Conservation (phyloP, 345 rosid genomes). For the Erodium maritimum region DNA sequence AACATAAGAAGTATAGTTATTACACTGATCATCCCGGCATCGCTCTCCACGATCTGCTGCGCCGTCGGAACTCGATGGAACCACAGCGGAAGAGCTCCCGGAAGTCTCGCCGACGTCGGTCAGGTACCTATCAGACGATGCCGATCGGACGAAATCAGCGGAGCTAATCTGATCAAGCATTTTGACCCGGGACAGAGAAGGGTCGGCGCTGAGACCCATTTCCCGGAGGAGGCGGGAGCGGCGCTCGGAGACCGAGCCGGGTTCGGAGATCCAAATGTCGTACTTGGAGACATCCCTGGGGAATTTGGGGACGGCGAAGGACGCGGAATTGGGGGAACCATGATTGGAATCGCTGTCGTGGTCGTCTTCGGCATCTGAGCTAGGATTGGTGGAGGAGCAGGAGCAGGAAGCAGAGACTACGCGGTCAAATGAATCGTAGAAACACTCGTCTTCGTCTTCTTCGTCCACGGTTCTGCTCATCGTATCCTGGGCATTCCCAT, state of each 20-base stretch:
- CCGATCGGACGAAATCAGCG: constrained; percentile 31
- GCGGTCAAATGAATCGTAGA: constrained; percentile 82
- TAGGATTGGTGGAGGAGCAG: constrained; percentile 55
- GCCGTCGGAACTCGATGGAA: constrained; percentile 47
- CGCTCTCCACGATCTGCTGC: constrained; percentile 1
- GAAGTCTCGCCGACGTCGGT: constrained; percentile 10
- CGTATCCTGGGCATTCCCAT: constrained; percentile 12
- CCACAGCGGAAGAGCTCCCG: constrained; percentile 8
- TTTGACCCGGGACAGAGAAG: constrained; percentile 30
- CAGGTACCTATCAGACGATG: constrained; percentile 20
- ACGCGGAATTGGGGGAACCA: constrained; percentile 21
- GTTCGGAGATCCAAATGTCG: constrained; percentile 79
- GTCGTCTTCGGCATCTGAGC: constrained; percentile 41
- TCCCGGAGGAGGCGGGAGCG: constrained; percentile 42
- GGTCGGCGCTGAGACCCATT: constrained; percentile 54
- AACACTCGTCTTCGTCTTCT: constrained; percentile 36
- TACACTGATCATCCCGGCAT: constrained; percentile 15
- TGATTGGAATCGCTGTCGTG: constrained; percentile 43
- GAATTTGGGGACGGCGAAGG: constrained; percentile 32
- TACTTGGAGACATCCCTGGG: constrained; percentile 37
- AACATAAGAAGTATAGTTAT: constrained; percentile 28
- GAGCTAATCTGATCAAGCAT: constrained; percentile 1
- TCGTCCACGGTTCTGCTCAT: constrained; percentile 17
- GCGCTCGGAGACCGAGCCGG: constrained; percentile 64
- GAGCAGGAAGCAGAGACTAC: constrained; percentile 44